Evolutionary conservation across 345 rosid genomes (phyloP).

Genomic region (Laguncularia racemosa): DNA sequence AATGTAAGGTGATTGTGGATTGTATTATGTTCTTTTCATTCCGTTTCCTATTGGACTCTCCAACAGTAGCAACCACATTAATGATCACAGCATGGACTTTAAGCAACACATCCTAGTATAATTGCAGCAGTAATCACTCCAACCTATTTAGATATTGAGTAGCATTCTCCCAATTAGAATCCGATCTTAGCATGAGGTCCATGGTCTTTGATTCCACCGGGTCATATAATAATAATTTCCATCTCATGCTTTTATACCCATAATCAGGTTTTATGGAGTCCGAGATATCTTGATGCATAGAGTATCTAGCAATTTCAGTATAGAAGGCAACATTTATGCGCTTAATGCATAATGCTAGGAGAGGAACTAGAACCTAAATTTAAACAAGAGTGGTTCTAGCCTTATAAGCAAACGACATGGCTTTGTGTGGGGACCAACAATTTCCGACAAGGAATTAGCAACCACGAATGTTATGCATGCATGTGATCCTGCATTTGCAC

Average conservation of each 20-base stretch:
- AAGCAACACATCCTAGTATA: no score
- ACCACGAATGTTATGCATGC: no score
- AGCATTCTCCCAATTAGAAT: constrained; percentile 7
- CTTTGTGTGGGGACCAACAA: no score
- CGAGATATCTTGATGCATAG: background rate
- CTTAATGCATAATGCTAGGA: constrained; percentile 30
- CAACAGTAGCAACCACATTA: no score
- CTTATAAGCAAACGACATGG: constrained; percentile 18
- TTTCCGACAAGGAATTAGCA: no score
- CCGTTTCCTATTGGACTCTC: no score
- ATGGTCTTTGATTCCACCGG: constrained; percentile 10
- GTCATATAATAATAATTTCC: constrained; percentile 29
- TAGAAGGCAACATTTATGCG: constrained; percentile 22
- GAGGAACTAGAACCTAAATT: constrained; percentile 30
- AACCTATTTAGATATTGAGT: no score
- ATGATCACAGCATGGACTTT: no score
- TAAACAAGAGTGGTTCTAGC: constrained; percentile 27
- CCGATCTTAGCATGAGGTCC: constrained; percentile 7
- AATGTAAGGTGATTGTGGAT: no score
- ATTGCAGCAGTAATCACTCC: no score
- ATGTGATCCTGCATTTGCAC: no score
- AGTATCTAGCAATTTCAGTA: constrained; percentile 11
- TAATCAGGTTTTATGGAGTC: constrained; percentile 8
- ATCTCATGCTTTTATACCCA: constrained; percentile 16
- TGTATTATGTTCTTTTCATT: no score